A percentile compares a stretch with the other conserved stretches of the same genome.
phyloP scores from a whole-genome alignment of 805 yeast species.

The Tanozyma kutaoensis region DNA sequence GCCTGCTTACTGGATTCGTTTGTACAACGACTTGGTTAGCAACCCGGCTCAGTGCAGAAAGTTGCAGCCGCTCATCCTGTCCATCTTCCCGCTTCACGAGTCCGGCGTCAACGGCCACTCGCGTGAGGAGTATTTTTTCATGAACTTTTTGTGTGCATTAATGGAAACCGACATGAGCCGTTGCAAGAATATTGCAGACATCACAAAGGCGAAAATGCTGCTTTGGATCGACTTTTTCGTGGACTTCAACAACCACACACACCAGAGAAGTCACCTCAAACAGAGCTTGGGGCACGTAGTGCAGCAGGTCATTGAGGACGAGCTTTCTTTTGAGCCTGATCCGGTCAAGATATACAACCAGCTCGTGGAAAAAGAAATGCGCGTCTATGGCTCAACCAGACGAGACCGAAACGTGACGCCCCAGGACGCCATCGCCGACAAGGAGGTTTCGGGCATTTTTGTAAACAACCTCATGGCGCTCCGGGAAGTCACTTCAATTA shows the following conservation, averaged over 20 bases:
- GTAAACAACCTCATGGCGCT: slow-evolving; percentile 61
- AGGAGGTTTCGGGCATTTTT: slow-evolving; percentile 56
- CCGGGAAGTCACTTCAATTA: slow-evolving; percentile 55
- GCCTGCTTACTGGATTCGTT: slow-evolving; percentile 51
- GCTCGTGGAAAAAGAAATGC: slow-evolving; percentile 24
- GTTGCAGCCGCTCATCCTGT: slow-evolving; percentile 10
- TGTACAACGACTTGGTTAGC: slow-evolving; percentile 25
- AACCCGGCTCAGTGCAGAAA: slow-evolving; percentile 5
- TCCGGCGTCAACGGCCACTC: slow-evolving; percentile 20
- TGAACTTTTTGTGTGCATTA: slow-evolving; percentile 40
- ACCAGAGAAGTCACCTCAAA: slow-evolving; percentile 34
- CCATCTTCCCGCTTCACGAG: slow-evolving; percentile 19
- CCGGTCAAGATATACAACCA: slow-evolving; percentile 45
- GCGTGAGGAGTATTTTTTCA: slow-evolving; percentile 60
- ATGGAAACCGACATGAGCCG: slow-evolving; percentile 27
- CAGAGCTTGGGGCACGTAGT: slow-evolving; percentile 25
- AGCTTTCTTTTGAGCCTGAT: slow-evolving; percentile 64
- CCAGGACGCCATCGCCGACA: slow-evolving; percentile 66
- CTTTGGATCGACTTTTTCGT: slow-evolving; percentile 33
- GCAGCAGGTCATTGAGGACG: slow-evolving; percentile 27
- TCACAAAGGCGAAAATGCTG: slow-evolving; percentile 20
- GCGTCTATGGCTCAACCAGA: slow-evolving; percentile 19
- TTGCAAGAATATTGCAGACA: slow-evolving; percentile 17
- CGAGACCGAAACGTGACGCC: slow-evolving; percentile 26
- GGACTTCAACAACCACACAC: slow-evolving; percentile 32